phyloP scores from a whole-genome alignment of 306 rosid genomes.

The Pterocarpus macrocarpus region DNA sequence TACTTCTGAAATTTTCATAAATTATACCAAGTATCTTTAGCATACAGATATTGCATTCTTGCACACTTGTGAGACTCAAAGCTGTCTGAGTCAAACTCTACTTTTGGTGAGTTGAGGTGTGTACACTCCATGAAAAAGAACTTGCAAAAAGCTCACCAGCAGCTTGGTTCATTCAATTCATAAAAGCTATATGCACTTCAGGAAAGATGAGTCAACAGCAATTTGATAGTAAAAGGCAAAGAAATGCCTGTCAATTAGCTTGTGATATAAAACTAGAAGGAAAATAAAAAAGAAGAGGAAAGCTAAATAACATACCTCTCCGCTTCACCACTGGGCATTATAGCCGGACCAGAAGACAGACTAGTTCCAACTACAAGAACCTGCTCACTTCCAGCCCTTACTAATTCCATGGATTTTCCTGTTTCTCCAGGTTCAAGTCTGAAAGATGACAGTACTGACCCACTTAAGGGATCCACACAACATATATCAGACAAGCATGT shows the following conservation, averaged over 20 bases:
- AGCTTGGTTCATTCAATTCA: slow-evolving; percentile 32
- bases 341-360: slow-evolving; percentile 81
- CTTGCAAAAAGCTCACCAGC: slow-evolving; percentile 36
- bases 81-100: slow-evolving; percentile 15
- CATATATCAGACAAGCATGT: slow-evolving; percentile 80
- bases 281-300: slow-evolving; percentile 18
- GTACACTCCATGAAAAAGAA: slow-evolving; percentile 39
- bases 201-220: slow-evolving; percentile 33
- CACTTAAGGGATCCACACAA: slow-evolving; percentile 87
- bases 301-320: slow-evolving; percentile 68
- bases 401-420: slow-evolving; percentile 88
- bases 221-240: slow-evolving; percentile 36
- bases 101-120: slow-evolving; percentile 26
- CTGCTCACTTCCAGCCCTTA: slow-evolving; percentile 82
- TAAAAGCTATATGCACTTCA: slow-evolving; percentile 26
- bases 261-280: slow-evolving; percentile 23
- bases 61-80: slow-evolving; percentile 30
- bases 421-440: slow-evolving; percentile 87
- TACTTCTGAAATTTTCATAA: neutral
- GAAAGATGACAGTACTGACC: slow-evolving; percentile 76
- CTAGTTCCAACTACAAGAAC: slow-evolving; percentile 89
- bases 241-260: slow-evolving; percentile 37
- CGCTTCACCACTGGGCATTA: slow-evolving; percentile 91
- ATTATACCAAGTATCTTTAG: neutral
- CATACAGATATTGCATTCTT: slow-evolving; percentile 28